Evolutionary conservation across 202 grass and related monocot species (phyloP).

Genomic region (Carex sylvatica): DNA sequence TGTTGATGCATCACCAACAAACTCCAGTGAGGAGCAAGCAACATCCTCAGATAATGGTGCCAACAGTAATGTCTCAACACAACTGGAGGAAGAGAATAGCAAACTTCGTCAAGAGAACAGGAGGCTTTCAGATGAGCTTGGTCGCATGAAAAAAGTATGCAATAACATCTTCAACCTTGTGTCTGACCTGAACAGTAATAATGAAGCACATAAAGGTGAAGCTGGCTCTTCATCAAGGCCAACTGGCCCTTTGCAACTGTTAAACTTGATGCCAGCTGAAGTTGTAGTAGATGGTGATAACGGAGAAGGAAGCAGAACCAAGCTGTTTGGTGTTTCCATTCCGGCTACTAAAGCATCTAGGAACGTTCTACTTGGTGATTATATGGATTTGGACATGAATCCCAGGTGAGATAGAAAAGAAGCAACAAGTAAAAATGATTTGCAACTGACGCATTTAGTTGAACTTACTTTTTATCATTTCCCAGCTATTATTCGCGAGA

Average conservation of each 20-base stretch:
- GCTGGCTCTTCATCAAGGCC: not conserved
- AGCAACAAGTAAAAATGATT: too few species aligned
- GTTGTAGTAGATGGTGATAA: not conserved
- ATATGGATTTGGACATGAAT: constrained; percentile 12
- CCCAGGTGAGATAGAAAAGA: not conserved
- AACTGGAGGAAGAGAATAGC: constrained; percentile 70
- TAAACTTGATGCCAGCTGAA: not conserved
- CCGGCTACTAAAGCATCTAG: constrained; percentile 25
- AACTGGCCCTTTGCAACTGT: not conserved
- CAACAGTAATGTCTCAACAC: constrained; percentile 23
- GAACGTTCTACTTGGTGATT: not conserved
- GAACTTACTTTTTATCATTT: too few species aligned
- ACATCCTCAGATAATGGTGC: constrained; percentile 7
- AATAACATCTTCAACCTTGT: constrained; percentile 50
- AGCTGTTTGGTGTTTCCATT: constrained; percentile 50
- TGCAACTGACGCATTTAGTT: too few species aligned
- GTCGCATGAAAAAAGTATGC: constrained; percentile 48
- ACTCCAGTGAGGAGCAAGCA: constrained; percentile 61
- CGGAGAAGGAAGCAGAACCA: constrained; percentile 18
- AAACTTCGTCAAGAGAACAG: constrained; percentile 67
- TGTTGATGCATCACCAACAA: constrained; percentile 29
- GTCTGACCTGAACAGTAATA: constrained; percentile 31
- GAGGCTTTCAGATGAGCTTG: constrained; percentile 55
- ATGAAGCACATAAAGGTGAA: constrained; percentile 5
- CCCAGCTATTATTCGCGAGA: not conserved